phyloP scores from a whole-genome alignment of 768 basidiomycete genomes.

The Kwoniella pini region DNA sequence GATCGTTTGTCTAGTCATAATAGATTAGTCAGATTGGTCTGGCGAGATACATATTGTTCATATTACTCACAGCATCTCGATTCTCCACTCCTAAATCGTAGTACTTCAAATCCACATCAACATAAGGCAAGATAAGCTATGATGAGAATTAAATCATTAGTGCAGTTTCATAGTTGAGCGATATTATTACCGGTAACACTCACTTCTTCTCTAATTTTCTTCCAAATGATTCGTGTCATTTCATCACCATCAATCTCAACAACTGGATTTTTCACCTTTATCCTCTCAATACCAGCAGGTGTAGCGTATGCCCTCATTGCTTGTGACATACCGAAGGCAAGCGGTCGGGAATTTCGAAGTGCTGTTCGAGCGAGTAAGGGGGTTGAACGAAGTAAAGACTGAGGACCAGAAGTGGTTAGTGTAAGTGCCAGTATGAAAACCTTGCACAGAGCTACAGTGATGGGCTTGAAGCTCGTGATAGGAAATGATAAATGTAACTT shows the following conservation, averaged over 20 bases:
- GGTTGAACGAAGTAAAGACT: constrained; percentile 21
- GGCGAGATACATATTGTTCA: neutral
- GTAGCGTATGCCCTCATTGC: constrained; percentile 34
- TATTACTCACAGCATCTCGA: constrained; percentile 71
- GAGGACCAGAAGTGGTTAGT: neutral
- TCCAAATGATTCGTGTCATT: constrained; percentile 99
- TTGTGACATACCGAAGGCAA: constrained; percentile 29
- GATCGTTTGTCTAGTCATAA: constrained; percentile 76
- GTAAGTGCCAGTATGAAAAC: neutral
- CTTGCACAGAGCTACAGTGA: no score
- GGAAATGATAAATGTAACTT: neutral
- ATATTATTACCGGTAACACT: no score
- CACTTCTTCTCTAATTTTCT: constrained; percentile 94
- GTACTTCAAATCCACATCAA: constrained; percentile 96
- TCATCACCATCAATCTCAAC: constrained; percentile 97
- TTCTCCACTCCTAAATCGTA: constrained; percentile 94
- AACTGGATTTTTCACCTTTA: constrained; percentile 78
- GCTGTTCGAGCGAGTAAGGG: constrained; percentile 17
- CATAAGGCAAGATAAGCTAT: constrained; percentile 91
- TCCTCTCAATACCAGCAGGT: constrained; percentile 53
- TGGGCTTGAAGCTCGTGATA: no score
- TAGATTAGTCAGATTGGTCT: no score
- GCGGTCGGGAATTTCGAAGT: constrained; percentile 17
- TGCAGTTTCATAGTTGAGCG: no score
- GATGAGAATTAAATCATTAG: no score